Base-by-base conservation (phyloP, 2,329 filamentous ascomycete genomes). In the Colletotrichum higginsianum region DNA sequence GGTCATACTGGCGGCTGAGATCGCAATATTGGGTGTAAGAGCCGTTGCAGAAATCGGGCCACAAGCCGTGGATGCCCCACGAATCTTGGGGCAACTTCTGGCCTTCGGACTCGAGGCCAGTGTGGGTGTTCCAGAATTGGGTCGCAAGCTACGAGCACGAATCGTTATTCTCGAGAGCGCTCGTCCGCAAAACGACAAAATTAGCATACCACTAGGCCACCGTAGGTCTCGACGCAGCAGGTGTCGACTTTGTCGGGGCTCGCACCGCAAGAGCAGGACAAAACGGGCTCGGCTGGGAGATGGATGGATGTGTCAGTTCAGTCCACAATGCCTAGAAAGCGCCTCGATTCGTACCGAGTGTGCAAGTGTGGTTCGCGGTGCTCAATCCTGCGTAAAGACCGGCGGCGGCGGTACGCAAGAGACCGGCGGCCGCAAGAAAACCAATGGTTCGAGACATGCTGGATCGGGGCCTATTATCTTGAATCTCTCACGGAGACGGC, bases 1-100 rank as follows among this genome's bases (percentile, higher is more conserved):
- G 90, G 76, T 92, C 91, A 74, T 90, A 92, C 79, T 93, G 90
- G 0, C 90, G 87, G 63, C 78, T 86, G 61, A 91, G 78, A 76
- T 93, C 91, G 80, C 91, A 93, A 80, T 92, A 93, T 73, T 92
- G 90, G 0, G 89, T 91, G 77, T 89, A 92, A 0, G 85, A 86
- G 57, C 82, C 84, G 72, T 86, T 82, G 78, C 84, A 86, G 74
- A 84, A 86, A 74, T 86, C 84, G 12, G 84, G 86, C 89, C 88
- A 91, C 1, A 90, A 80, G 18, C 90, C 89, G 75, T 91, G 89
- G 13, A 92, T 82, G 0, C 86, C 88, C 87, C 88, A 92, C 3
- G 84, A 82, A 53, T 89, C 80, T 55, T 81, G 78, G 1, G 91
- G 90, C 9, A 91, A 83, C 26, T 89, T 77, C 77, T 93, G 90